Percentiles rank a stretch among this genome's conserved stretches.
Conservation (phyloP, 2,329 filamentous ascomycete species). For the Colletotrichum euphorbiae region DNA sequence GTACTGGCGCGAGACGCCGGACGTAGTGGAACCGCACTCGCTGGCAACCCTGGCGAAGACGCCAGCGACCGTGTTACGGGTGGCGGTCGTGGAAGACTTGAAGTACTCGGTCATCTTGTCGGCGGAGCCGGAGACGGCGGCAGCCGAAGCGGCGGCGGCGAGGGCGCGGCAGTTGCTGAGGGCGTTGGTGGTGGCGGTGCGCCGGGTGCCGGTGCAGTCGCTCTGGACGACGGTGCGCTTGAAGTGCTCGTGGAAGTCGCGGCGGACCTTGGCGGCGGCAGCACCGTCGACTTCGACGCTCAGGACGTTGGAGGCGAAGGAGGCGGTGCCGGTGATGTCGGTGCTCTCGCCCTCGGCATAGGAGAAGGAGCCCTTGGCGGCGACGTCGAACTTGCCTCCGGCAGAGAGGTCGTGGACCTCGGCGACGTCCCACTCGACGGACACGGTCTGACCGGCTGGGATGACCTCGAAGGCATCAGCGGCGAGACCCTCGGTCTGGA, state of each 20-base stretch:
- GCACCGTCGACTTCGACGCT: slow-evolving; percentile 67
- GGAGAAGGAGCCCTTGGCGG: slow-evolving; percentile 66
- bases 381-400: slow-evolving; percentile 67
- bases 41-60: slow-evolving; percentile 63
- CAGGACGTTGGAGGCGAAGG: slow-evolving; percentile 70
- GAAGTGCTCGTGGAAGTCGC: slow-evolving; percentile 52
- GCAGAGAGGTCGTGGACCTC: slow-evolving; percentile 63
- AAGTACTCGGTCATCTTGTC: slow-evolving; percentile 71
- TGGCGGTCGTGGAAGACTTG: slow-evolving; percentile 63
- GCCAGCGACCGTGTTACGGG: slow-evolving; percentile 61
- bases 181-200: slow-evolving; percentile 59
- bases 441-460: slow-evolving; percentile 60
- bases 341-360: slow-evolving; percentile 64
- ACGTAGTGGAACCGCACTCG: slow-evolving; percentile 65
- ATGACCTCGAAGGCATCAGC: slow-evolving; percentile 64
- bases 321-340: slow-evolving; percentile 64
- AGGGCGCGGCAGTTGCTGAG: slow-evolving; percentile 65
- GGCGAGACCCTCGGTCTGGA: slow-evolving; percentile 57
- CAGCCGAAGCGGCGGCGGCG: slow-evolving; percentile 63
- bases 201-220: slow-evolving; percentile 64
- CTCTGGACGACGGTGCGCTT: slow-evolving; percentile 65
- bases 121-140: slow-evolving; percentile 61
- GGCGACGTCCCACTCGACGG: slow-evolving; percentile 66
- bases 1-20: slow-evolving; percentile 64
- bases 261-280: slow-evolving; percentile 62